Base-by-base conservation (phyloP, 2,329 filamentous ascomycete species). In the Paecilomyces sp. region DNA sequence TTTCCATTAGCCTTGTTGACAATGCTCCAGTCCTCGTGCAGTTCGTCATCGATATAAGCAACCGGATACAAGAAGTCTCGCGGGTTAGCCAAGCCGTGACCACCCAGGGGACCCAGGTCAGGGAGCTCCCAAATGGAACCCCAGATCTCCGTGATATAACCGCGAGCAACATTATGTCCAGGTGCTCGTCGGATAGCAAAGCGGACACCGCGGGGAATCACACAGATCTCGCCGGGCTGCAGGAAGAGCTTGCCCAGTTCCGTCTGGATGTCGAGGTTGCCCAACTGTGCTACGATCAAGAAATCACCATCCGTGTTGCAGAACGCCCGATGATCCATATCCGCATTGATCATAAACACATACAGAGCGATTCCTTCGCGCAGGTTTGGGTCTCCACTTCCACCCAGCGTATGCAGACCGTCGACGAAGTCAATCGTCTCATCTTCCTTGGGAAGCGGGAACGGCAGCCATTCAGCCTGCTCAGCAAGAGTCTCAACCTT, bases 131-230 rank as follows among this genome's bases (percentile, higher is more conserved):
- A 88, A 66, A 85, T 81, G 0, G 81, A 79, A 25, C 85, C 83
- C 68, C 84, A 88, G 5, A 88, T 72, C 68, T 88, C 86, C 25
- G 85, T 79, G 54, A 87, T 81, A 67, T 87, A 88, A 6, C 86
- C 86, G 47, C 84, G 77, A 0, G 81, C 81, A 1, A 81, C 71
- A 22, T 66, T 64, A 15, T 71, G 81, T 0, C 85, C 84, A 12
- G 83, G 76, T 1, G 82, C 81, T 0, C 86, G 74, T 1, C 76
- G 76, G 28, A 88, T 77, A 22, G 79, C 75, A 70, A 86, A 85
- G 12, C 84, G 78, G 1, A 86, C 78, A 13, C 85, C 86, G 11
- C 83, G 79, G 13, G 83, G 86, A 34, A 88, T 83, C n/a, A 88
- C 81, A 59, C 77, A 81, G 51, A 88, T 82, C 67, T 88, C 85